Percentiles rank a stretch among this genome's conserved stretches.
Conservation (phyloP, 352 stramenopile genomes). For the Globisporangium nodosum region DNA sequence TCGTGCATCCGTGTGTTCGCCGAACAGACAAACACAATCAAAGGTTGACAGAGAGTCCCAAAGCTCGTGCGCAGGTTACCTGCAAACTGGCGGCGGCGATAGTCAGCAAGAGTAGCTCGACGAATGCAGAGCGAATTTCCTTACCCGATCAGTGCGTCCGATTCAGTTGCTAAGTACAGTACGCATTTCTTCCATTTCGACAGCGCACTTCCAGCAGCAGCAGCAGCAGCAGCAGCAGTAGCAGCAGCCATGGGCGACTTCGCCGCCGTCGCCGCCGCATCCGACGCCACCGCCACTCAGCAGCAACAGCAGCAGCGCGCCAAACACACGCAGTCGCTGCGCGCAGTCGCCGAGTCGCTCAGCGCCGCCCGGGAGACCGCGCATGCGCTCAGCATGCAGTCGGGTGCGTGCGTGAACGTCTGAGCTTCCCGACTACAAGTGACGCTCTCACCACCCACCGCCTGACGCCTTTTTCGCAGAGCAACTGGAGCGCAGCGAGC, state of each 20-base stretch:
- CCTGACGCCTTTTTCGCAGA: constrained; percentile 18
- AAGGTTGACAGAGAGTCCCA: too few relatives aligned
- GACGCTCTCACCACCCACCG: neutral
- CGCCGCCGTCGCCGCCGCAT: neutral
- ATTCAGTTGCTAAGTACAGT: too few relatives aligned
- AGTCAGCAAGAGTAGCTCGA: too few relatives aligned
- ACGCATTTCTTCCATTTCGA: too few relatives aligned
- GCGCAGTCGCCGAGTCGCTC: constrained; percentile 44
- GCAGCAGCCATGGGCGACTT: constrained; percentile 6
- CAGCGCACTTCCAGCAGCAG: too few relatives aligned
- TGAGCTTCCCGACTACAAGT: neutral
- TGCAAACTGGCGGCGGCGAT: too few relatives aligned
- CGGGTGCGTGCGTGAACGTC: constrained; percentile 15
- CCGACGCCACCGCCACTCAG: constrained; percentile 3
- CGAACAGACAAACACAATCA: too few relatives aligned
- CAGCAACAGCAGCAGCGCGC: constrained; percentile 12
- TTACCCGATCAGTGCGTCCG: too few relatives aligned
- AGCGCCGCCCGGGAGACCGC: constrained; percentile 42
- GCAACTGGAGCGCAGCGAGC: constrained; percentile 52
- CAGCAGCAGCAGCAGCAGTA: too few relatives aligned
- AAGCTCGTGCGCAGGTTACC: too few relatives aligned
- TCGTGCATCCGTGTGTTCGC: too few relatives aligned
- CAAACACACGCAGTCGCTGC: constrained; percentile 48
- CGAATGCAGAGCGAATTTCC: too few relatives aligned
- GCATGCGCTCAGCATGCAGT: constrained; percentile 63